phyloP scores from a whole-genome alignment of 805 yeast genomes.

The Starmerella bombi region DNA sequence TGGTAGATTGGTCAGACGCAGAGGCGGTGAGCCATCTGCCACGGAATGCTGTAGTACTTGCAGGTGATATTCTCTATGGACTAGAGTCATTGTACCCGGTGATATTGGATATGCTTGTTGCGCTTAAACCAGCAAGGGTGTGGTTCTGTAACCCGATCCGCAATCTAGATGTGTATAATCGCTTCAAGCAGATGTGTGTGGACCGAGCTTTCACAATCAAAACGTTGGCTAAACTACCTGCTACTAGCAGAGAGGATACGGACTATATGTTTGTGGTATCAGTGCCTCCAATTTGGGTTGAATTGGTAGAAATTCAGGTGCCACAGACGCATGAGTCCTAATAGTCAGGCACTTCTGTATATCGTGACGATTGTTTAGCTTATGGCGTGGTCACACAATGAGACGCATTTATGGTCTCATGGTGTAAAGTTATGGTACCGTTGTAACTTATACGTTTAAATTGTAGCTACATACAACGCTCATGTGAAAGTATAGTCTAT shows the following conservation, averaged over 20 bases:
- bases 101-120: constrained; percentile 4
- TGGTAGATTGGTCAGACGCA: constrained; percentile 13
- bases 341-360: too few species aligned
- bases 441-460: too few species aligned
- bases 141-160: constrained; percentile 15
- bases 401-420: too few species aligned
- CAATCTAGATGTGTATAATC: constrained; percentile 6
- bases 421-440: too few species aligned
- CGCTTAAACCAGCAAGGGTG: constrained; percentile 4
- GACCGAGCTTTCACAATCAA: neutral
- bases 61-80: constrained; percentile 18
- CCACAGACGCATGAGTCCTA: too few species aligned
- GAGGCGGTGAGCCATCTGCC: constrained; percentile 7
- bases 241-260: constrained; percentile 5
- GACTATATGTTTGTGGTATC: constrained; percentile 14
- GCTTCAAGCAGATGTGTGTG: constrained; percentile 7
- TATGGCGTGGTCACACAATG: too few species aligned
- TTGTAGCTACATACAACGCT: too few species aligned
- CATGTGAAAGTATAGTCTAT: too few species aligned
- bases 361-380: too few species aligned
- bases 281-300: constrained; percentile 15
- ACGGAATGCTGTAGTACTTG: constrained; percentile 3
- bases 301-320: constrained; percentile 11
- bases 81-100: constrained; percentile 2
- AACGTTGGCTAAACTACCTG: constrained; percentile 1